Conservation (phyloP, 495 filamentous ascomycete species). For the Lindgomyces ingoldianus region DNA sequence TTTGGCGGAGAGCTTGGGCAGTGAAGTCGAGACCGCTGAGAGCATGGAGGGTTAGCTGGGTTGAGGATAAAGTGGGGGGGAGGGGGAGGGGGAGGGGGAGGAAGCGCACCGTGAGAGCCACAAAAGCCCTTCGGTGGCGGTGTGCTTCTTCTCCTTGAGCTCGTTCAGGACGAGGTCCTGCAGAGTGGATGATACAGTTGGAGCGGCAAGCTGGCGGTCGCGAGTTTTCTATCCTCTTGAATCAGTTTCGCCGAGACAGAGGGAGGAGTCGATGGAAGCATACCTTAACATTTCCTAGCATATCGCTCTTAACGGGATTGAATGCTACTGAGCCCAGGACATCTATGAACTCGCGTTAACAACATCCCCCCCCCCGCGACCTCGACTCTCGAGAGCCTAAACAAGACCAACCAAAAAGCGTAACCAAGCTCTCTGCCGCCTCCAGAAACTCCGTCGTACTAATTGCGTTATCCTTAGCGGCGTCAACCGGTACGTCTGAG, state of each 20-base stretch:
- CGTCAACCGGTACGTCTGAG: slow-evolving; percentile 72
- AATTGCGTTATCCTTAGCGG: slow-evolving; percentile 61
- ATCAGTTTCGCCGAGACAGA: not conserved
- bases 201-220: slow-evolving; percentile 74
- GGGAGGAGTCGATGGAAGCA: slow-evolving; percentile 24
- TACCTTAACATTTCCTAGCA: slow-evolving; percentile 91
- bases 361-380: not conserved
- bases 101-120: slow-evolving; percentile 79
- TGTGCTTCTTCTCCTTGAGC: slow-evolving; percentile 80
- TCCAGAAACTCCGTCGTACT: slow-evolving; percentile 86
- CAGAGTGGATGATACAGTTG: slow-evolving; percentile 72
- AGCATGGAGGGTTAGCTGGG: slow-evolving; percentile 1
- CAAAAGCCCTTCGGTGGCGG: slow-evolving; percentile 81
- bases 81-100: slow-evolving; percentile 17
- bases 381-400: not conserved
- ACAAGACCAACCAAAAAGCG: slow-evolving; percentile 72
- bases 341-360: slow-evolving; percentile 54
- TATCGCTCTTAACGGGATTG: slow-evolving; percentile 82
- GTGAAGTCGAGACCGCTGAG: slow-evolving; percentile 90
- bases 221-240: slow-evolving; percentile 69
- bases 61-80: not conserved
- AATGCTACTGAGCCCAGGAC: slow-evolving; percentile 81
- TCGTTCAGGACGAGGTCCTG: slow-evolving; percentile 85
- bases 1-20: slow-evolving; percentile 74
- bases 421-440: slow-evolving; percentile 79